These are phyloP conservation scores for Hypoxylon sp. DNA, from an alignment of 2,329 filamentous ascomycete species.

Conservation along the genomic window DNA sequence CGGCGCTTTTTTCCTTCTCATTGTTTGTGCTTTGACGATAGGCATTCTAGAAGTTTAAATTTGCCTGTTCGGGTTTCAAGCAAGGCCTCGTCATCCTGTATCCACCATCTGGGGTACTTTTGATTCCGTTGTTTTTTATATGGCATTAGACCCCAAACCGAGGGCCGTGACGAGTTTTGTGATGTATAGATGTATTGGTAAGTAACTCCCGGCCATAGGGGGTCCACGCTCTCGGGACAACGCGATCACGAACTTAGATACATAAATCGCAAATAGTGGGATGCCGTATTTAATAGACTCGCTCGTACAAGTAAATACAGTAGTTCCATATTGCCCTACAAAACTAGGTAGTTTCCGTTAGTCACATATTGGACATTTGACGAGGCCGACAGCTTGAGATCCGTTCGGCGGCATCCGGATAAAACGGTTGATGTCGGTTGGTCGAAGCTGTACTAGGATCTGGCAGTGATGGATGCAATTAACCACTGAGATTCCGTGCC, in stretches of 20 bases:
- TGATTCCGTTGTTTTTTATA: conserved; percentile 30
- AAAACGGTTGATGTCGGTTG: conserved; percentile 45
- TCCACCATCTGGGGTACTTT: conserved; percentile 12
- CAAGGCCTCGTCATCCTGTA: conserved; percentile 6
- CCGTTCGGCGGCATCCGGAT: conserved; percentile 38
- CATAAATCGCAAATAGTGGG: conserved; percentile 32
- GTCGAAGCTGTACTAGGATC: conserved; percentile 25
- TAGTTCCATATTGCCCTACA: conserved; percentile 32
- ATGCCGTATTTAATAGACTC: conserved; percentile 26
- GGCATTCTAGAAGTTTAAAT: not conserved
- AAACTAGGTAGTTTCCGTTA: conserved; percentile 42
- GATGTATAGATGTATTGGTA: too few species aligned
- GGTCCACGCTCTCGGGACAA: conserved; percentile 37
- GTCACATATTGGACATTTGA: conserved; percentile 32
- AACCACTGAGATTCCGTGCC: conserved; percentile 32
- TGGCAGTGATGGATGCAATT: conserved; percentile 26
- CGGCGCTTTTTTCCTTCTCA: conserved; percentile 1
- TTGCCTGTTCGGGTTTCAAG: conserved; percentile 7
- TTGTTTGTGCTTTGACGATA: not conserved
- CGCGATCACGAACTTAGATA: conserved; percentile 34
- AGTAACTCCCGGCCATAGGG: conserved; percentile 25
- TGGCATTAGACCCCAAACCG: conserved; percentile 2
- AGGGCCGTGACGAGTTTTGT: conserved; percentile 13
- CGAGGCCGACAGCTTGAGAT: conserved; percentile 28
- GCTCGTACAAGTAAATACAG: conserved; percentile 16